These are phyloP conservation scores for Aspergillus baeticus DNA, from an alignment of 495 filamentous ascomycete species.

Conservation along the genomic window DNA sequence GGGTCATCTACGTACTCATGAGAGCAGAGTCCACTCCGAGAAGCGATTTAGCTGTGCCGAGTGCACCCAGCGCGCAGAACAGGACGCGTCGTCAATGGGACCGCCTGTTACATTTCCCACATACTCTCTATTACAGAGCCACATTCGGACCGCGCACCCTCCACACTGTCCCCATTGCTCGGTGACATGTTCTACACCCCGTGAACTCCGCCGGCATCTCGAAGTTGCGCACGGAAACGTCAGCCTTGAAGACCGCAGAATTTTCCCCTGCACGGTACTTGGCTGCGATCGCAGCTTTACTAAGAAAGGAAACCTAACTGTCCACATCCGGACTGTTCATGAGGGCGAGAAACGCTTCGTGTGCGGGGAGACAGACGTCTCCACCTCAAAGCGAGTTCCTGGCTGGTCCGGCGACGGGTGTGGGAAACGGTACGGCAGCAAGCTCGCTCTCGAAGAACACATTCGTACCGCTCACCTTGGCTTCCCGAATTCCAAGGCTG, in stretches of 20 bases:
- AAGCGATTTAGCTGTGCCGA: conserved; percentile 70
- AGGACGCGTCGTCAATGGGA: conserved; percentile 16
- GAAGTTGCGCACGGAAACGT: conserved; percentile 66
- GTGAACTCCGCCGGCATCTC: conserved; percentile 65
- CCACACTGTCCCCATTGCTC: conserved; percentile 73
- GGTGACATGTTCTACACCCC: conserved; percentile 56
- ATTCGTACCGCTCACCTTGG: conserved; percentile 73
- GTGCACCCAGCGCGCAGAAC: conserved; percentile 46
- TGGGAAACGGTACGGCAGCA: conserved; percentile 64
- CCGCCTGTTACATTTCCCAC: conserved; percentile 63
- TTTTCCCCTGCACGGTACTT: conserved; percentile 58
- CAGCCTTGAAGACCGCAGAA: conserved; percentile 59
- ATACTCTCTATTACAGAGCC: conserved; percentile 64
- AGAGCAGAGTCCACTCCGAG: conserved; percentile 65
- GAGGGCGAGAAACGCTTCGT: conserved; percentile 63
- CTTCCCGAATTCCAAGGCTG: conserved; percentile 44
- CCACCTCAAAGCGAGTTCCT: conserved; percentile 51
- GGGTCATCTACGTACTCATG: conserved; percentile 66
- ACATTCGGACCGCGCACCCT: conserved; percentile 69
- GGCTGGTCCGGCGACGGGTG: conserved; percentile 72
- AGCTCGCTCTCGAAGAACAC: conserved; percentile 77
- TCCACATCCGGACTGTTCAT: conserved; percentile 75
- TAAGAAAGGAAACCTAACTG: conserved; percentile 72
- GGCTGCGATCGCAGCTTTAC: conserved; percentile 74
- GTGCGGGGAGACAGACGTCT: conserved; percentile 68